Base-by-base conservation (phyloP, 164 flowering plant genomes). In the Euptelea pleiosperma region DNA sequence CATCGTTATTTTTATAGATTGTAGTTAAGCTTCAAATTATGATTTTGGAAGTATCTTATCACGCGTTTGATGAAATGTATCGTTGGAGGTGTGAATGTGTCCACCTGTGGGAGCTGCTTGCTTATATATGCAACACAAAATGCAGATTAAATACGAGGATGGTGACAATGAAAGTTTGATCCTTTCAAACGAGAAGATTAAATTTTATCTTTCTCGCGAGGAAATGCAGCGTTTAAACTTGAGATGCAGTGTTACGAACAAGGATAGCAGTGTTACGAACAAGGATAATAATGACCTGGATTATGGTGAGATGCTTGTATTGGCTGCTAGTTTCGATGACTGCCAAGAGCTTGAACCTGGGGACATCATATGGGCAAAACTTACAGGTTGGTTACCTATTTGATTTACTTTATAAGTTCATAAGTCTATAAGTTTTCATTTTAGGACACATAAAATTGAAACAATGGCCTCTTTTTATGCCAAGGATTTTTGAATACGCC, bases 331-430 rank as follows among this genome's bases (percentile, higher is more conserved):
- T 66, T 70, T 79, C 70, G 94, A 87, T 74, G 89, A 80, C 58
- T 79, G 79, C 66, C 81, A 74, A 57, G 96, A 90, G 46, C 70
- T 78, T 72, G 96, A 80, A 55, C 80, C 85, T 48, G 96, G 96
- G 68, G 97, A 93, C 69, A 76, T 86, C 39, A 77, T 93, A 29
- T 93, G 99, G 99, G 99, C 96, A 6, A 93, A 90, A 70, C 86
- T 93, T 61, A 76, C 96, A 62, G 99, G 99, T 93, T 26, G 60
- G 75, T 62, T 21, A 3, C 34, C 18, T 39, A 26, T 48, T 26
- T 21, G 14, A 10, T 34, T 35, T 56, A 19, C 4, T 18, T 60
- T 15, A n/a, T n/a, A n/a, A n/a, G n/a, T n/a, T n/a, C n/a, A n/a
- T n/a, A n/a, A n/a, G n/a, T 34, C 10, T 34, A 12, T n/a, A 1